Evolutionary conservation across 164 flowering plant genomes (phyloP).

Genomic region (Cinnamomum chago): DNA sequence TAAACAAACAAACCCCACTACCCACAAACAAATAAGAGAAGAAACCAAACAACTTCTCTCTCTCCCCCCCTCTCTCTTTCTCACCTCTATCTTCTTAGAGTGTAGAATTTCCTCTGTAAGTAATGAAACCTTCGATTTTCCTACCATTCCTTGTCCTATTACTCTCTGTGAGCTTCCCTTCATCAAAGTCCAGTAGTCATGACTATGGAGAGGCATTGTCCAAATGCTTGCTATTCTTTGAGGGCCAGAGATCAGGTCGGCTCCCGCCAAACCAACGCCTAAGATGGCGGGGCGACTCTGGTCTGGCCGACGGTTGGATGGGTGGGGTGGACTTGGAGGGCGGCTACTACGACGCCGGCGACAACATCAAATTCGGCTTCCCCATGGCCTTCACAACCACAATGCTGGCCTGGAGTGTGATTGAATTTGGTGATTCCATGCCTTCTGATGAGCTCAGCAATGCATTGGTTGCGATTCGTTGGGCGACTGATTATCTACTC

Average conservation of each 20-base stretch:
- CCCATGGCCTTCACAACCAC: constrained; percentile 97
- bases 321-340: constrained; percentile 61
- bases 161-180: neutral
- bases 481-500: constrained; percentile 84
- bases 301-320: constrained; percentile 63
- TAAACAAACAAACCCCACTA: neutral
- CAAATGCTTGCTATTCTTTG: constrained; percentile 73
- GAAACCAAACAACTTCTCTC: neutral
- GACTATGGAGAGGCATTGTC: constrained; percentile 73
- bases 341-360: constrained; percentile 96
- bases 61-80: neutral
- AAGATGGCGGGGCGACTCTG: constrained; percentile 71
- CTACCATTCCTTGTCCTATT: constrained; percentile 13
- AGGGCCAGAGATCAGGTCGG: constrained; percentile 86
- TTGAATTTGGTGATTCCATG: constrained; percentile 83
- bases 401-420: constrained; percentile 84
- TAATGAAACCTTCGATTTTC: neutral
- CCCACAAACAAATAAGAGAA: constrained; percentile 2
- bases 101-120: too few species aligned
- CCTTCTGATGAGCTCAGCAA: constrained; percentile 56
- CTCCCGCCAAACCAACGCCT: constrained; percentile 66
- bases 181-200: constrained; percentile 21
- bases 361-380: constrained; percentile 80
- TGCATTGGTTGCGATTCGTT: constrained; percentile 63
- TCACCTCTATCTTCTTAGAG: neutral